Percentiles rank a stretch among this genome's conserved stretches.
These are phyloP conservation scores for Geosmithia putterillii DNA, from an alignment of 2,329 filamentous ascomycete species.

Conservation along the genomic window DNA sequence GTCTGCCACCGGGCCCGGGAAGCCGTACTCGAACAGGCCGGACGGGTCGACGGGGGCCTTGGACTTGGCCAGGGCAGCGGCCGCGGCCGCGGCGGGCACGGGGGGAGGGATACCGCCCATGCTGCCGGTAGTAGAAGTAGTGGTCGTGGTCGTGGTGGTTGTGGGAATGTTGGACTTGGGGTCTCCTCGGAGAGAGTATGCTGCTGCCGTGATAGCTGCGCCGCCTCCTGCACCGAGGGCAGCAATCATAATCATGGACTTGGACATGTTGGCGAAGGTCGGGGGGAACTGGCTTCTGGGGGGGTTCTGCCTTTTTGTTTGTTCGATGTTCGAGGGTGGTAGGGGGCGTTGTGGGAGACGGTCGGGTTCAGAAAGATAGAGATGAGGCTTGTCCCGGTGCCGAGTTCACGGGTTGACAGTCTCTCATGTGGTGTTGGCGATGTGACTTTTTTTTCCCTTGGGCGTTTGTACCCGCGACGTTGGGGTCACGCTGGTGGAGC, in stretches of 20 bases:
- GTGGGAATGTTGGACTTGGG: conserved; percentile 27
- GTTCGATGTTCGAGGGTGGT: background rate
- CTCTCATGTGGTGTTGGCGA: conserved; percentile 2
- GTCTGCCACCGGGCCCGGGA: conserved; percentile 83
- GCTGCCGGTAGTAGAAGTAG: conserved; percentile 15
- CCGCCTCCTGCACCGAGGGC: conserved; percentile 66
- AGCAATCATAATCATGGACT: conserved; percentile 62
- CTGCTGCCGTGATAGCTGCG: conserved; percentile 59
- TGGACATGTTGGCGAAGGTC: conserved; percentile 50
- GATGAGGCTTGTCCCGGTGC: background rate
- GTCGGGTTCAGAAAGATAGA: background rate
- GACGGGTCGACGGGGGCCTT: conserved; percentile 52
- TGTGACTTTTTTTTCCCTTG: background rate
- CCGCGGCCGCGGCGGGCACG: conserved; percentile 14
- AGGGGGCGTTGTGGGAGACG: no score
- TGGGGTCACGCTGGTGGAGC: background rate
- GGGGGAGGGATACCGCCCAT: conserved; percentile 11
- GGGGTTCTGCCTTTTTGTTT: background rate
- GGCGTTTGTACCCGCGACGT: background rate
- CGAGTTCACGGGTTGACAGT: background rate
- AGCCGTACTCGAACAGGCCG: conserved; percentile 75
- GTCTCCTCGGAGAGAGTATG: conserved; percentile 46
- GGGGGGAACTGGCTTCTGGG: background rate
- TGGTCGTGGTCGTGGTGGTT: conserved; percentile 10
- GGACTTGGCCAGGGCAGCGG: conserved; percentile 12